Evolutionary conservation across 441 rosid genomes (phyloP), one percentile per base, ranked within the genome.

Genomic region (Mallotus repandus): DNA sequence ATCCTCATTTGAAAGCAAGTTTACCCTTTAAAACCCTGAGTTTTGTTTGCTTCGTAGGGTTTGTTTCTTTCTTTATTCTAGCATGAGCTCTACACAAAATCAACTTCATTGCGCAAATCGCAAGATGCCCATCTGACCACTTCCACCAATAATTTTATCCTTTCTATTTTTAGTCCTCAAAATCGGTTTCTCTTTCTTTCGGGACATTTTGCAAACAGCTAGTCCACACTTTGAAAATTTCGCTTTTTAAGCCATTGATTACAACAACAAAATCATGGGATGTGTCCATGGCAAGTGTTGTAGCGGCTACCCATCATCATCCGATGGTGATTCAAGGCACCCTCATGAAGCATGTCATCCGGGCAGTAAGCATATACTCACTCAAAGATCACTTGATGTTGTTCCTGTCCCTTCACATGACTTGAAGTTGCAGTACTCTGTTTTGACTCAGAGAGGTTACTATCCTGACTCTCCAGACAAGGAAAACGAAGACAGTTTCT

Each of bases 281-380:
- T 91, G 97, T 85, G 91, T 88, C 68, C 90, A 89, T 53, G 85
- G 98, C 68, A 93, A 90, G 88, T 91, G 92, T 74, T 89, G 95
- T 73, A 70, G 89, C 48, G 84, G 87, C 15, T 78, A 84, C 77
- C 89, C 89, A 21, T 80, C 83, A 3, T 87, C 96, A 58, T 78
- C 89, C 18, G 89, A 80, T 62, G 83, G 81, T 66, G 96, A 87
- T 81, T 84, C 89, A 32, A 79, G 62, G 35, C 83, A 60, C 66
- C 77, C 35, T 54, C 63, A 48, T 21, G 87, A 78, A 67, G 60
- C 54, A 49, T 77, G 70, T 49, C 69, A 77, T 16, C 56, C 59
- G 66, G 71, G 66, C 22, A 77, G 69, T 53, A 89, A 89, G 71
- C 88, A 86, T 59, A 22, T 82, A 35, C 83, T 86, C 53, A 74